Conservation (phyloP, 306 rosid species). For the Astragalus glycyphyllos region DNA sequence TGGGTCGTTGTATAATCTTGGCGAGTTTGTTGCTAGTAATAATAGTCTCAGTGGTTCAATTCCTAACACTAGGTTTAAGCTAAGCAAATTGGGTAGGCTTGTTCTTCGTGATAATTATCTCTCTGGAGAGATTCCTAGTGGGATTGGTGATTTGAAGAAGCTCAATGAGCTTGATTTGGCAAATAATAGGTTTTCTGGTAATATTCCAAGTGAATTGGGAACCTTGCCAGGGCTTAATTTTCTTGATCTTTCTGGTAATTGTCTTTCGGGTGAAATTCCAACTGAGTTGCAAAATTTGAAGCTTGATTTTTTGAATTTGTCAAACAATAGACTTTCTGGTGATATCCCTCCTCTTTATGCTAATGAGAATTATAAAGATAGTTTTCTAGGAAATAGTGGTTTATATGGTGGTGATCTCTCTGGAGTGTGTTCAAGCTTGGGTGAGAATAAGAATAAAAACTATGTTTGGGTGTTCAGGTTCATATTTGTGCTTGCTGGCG, state of each 20-base stretch:
- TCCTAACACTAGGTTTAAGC: slow-evolving; percentile 54
- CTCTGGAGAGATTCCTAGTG: slow-evolving; percentile 61
- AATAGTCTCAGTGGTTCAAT: slow-evolving; percentile 61
- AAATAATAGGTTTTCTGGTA: slow-evolving; percentile 59
- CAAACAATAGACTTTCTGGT: slow-evolving; percentile 65
- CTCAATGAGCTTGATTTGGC: slow-evolving; percentile 76
- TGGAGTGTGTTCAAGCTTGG: slow-evolving; percentile 53
- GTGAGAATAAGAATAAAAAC: slow-evolving; percentile 47
- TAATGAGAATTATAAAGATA: slow-evolving; percentile 51
- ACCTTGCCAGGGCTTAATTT: slow-evolving; percentile 68
- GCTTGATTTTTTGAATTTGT: slow-evolving; percentile 66
- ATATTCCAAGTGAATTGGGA: slow-evolving; percentile 65
- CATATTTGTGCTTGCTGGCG: slow-evolving; percentile 62
- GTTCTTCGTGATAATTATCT: slow-evolving; percentile 65
- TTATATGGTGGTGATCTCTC: slow-evolving; percentile 59
- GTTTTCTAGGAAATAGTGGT: slow-evolving; percentile 74
- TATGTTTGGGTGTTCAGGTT: slow-evolving; percentile 57
- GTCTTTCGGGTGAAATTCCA: slow-evolving; percentile 64
- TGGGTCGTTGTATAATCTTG: slow-evolving; percentile 55
- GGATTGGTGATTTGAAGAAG: slow-evolving; percentile 52
- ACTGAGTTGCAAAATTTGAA: slow-evolving; percentile 68
- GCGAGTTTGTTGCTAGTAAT: slow-evolving; percentile 50
- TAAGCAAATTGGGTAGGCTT: slow-evolving; percentile 61
- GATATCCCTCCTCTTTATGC: slow-evolving; percentile 68
- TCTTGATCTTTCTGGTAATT: slow-evolving; percentile 78